phyloP scores from a whole-genome alignment of 139 green algal species.

The Micractinium conductrix region DNA sequence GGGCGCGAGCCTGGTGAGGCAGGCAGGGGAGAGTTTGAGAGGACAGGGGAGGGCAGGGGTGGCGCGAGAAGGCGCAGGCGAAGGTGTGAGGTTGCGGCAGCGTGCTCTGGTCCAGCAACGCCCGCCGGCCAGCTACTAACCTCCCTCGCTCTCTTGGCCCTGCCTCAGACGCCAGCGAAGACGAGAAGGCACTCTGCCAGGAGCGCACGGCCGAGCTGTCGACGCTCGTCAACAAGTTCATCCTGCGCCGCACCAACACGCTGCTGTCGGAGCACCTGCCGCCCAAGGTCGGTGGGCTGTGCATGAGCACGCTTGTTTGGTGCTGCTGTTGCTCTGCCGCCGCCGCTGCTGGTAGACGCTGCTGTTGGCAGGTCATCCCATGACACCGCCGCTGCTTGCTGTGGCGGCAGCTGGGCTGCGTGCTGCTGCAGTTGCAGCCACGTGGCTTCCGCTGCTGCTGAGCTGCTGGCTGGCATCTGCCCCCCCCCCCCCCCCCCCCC shows the following conservation, averaged over 20 bases:
- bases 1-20: constrained; percentile 92
- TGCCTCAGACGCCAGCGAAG: constrained; percentile 1
- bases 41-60: constrained; percentile 40
- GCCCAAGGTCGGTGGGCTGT: constrained; percentile 82
- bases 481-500: constrained; percentile 87
- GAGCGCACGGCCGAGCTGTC: constrained; percentile 85
- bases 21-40: constrained; percentile 31
- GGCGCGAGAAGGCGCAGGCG: background rate
- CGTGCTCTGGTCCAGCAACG: too few relatives aligned
- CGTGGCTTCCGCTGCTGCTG: too few relatives aligned
- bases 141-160: too few relatives aligned
- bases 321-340: background rate
- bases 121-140: too few relatives aligned
- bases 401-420: too few relatives aligned
- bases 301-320: background rate
- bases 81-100: too few relatives aligned
- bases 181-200: constrained; percentile 52
- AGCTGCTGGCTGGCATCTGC: too few relatives aligned
- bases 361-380: too few relatives aligned
- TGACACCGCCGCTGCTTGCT: too few relatives aligned
- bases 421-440: too few relatives aligned
- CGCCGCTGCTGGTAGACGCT: background rate
- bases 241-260: constrained; percentile 96
- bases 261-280: constrained; percentile 95
- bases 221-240: constrained; percentile 96